Base-by-base conservation (phyloP, 768 basidiomycete genomes). In the Gelatoporia subvermispora region DNA sequence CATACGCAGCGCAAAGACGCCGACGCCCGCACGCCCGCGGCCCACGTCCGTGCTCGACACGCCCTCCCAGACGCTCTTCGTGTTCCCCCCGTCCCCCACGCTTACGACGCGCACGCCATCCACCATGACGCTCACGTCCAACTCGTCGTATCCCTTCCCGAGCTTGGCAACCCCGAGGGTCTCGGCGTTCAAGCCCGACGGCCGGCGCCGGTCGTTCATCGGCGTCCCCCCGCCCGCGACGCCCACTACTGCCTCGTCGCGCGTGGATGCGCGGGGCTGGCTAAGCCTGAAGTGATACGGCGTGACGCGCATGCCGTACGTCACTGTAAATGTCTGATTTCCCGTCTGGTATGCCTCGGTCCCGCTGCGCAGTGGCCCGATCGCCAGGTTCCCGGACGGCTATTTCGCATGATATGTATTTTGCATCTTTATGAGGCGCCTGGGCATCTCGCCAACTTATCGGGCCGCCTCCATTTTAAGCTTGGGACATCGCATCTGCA, bases 201-300 rank as follows among this genome's bases (percentile, higher is more conserved):
- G 85, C 28, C 76, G 83, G 48, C 82, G 83, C 38, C 76, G 76
- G 60, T 87, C 86, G 37, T 85, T 88, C 55, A 87, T 91, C 62
- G 83, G 84, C 18, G 57, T 90, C 8, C 78, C 79, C 38, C 70
- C 77, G 21, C 79, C 82, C 15, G 76, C 81, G 18, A 84, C 84
- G 22, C 86, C 89, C 10, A 92, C 89, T 8, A 87, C 84, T 17
- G 89, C 84, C 3, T 85, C 86, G 54, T 88, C 88, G 13, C 84
- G 83, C 56, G 88, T 92, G 45, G 89, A 92, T 61, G 89, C 78
- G 49, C 79, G 85, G 50, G 89, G 89, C n/a, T 88, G 82, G 70
- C 72, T 58, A 21, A 39, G 51, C 54, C 28, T 31, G 13, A 31
- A 31, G 28, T 31, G 28, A 31, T 31, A 31, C 28, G 28, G 28